Percentiles rank a stretch among this genome's conserved stretches.
These are phyloP conservation scores for Cordyceps pruinosa DNA, from an alignment of 2,329 filamentous ascomycete species.

Conservation along the genomic window DNA sequence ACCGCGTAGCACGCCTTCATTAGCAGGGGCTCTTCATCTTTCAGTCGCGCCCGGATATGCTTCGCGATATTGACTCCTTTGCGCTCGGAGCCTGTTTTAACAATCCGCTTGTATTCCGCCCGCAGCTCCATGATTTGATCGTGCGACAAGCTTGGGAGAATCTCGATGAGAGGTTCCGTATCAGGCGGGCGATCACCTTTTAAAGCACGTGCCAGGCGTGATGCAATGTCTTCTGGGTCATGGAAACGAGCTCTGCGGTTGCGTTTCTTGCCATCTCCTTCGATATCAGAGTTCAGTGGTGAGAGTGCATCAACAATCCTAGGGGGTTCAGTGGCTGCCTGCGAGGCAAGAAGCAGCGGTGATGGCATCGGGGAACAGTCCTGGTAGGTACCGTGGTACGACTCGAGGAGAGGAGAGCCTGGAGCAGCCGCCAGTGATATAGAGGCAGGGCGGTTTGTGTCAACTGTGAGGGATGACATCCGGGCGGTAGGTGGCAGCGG, in stretches of 20 bases:
- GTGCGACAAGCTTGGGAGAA: conserved; percentile 76
- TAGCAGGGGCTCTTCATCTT: conserved; percentile 66
- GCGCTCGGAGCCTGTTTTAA: conserved; percentile 66
- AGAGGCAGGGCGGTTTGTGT: conserved; percentile 33
- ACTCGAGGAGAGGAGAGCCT: conserved; percentile 78
- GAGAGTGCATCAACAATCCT: conserved; percentile 43
- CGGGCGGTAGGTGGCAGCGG: conserved; percentile 41
- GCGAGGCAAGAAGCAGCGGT: conserved; percentile 54
- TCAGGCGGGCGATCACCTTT: conserved; percentile 60
- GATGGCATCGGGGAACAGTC: conserved; percentile 92
- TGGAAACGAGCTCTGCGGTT: conserved; percentile 68
- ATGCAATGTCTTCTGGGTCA: conserved; percentile 73
- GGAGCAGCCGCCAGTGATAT: conserved; percentile 53
- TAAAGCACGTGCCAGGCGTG: conserved; percentile 68
- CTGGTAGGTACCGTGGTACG: conserved; percentile 91
- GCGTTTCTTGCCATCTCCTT: conserved; percentile 37
- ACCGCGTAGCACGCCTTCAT: conserved; percentile 90
- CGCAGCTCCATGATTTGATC: conserved; percentile 83
- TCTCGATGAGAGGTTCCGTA: conserved; percentile 66
- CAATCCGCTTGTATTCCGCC: conserved; percentile 82
- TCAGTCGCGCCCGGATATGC: conserved; percentile 70
- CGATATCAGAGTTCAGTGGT: conserved; percentile 42
- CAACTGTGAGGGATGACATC: conserved; percentile 48
- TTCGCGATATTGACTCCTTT: conserved; percentile 81
- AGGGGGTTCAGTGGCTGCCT: conserved; percentile 43